Evolutionary conservation across 257 asterid species (phyloP).

Genomic region (Solanum sejunctum): DNA sequence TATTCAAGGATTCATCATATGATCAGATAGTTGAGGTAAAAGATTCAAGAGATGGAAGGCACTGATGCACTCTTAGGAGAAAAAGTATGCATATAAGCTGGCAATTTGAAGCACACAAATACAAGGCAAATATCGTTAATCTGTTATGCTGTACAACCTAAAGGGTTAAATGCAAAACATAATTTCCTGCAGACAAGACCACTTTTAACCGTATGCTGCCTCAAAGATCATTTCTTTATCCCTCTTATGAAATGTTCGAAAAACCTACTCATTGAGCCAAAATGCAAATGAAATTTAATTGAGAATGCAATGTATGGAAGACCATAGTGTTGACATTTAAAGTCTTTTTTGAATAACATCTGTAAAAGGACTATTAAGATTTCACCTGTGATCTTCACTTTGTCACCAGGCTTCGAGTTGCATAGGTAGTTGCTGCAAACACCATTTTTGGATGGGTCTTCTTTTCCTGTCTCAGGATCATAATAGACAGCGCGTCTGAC

Average conservation of each 20-base stretch:
- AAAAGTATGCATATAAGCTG: background rate
- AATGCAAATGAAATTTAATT: background rate
- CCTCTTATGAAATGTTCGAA: background rate
- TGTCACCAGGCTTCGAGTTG: constrained; percentile 85
- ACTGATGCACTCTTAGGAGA: background rate
- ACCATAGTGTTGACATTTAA: background rate
- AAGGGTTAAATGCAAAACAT: background rate
- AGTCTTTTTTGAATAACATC: background rate
- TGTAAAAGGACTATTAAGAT: background rate
- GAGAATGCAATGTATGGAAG: background rate
- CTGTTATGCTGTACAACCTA: background rate
- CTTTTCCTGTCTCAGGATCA: constrained; percentile 90
- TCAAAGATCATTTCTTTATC: background rate
- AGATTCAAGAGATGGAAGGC: background rate
- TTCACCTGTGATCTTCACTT: constrained; percentile 68
- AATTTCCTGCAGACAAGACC: background rate
- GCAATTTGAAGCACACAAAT: background rate
- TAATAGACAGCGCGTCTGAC: constrained; percentile 89
- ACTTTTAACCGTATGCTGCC: background rate
- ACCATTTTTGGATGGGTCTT: constrained; percentile 78
- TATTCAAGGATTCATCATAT: background rate
- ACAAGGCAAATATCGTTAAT: background rate
- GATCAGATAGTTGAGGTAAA: background rate
- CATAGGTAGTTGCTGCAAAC: constrained; percentile 85
- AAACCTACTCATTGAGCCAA: background rate